Conservation (phyloP, 345 rosid genomes). For the Salix brachista region DNA sequence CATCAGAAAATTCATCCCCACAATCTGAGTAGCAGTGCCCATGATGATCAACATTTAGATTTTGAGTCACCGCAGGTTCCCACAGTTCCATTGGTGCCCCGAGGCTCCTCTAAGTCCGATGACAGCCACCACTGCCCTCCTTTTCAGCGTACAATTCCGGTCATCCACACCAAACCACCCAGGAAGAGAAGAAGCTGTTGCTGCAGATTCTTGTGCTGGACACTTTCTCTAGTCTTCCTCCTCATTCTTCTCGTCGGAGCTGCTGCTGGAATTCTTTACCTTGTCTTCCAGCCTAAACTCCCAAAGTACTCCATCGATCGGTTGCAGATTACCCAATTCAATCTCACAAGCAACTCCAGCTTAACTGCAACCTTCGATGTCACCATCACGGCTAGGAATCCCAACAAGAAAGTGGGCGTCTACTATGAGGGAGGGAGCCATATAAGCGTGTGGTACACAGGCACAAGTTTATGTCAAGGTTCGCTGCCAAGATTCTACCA, state of each 20-base stretch:
- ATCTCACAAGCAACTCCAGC: constrained; percentile 35
- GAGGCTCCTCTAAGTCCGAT: constrained; percentile 47
- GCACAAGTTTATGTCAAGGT: constrained; percentile 55
- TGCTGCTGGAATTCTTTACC: constrained; percentile 50
- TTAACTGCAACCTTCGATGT: constrained; percentile 55
- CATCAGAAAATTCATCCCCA: constrained; percentile 64
- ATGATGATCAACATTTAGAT: constrained; percentile 22
- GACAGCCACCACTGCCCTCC: constrained; percentile 20
- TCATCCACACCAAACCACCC: constrained; percentile 38
- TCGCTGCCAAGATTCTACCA: constrained; percentile 85
- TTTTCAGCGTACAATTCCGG: constrained; percentile 36
- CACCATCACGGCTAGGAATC: constrained; percentile 60
- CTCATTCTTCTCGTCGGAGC: constrained; percentile 43
- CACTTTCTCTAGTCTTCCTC: constrained; percentile 43
- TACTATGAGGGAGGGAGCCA: constrained; percentile 80
- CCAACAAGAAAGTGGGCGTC: constrained; percentile 72
- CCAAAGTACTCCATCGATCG: constrained; percentile 62
- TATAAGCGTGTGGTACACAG: constrained; percentile 50
- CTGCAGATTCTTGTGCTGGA: constrained; percentile 70
- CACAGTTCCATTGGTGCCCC: constrained; percentile 54
- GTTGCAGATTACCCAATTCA: constrained; percentile 51
- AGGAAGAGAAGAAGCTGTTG: constrained; percentile 45
- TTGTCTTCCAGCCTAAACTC: constrained; percentile 71
- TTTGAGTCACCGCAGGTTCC: constrained; percentile 45
- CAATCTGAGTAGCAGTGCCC: not conserved